Evolutionary conservation across 352 stramenopile species (phyloP).

Genomic region (Phytophthora vignae): DNA sequence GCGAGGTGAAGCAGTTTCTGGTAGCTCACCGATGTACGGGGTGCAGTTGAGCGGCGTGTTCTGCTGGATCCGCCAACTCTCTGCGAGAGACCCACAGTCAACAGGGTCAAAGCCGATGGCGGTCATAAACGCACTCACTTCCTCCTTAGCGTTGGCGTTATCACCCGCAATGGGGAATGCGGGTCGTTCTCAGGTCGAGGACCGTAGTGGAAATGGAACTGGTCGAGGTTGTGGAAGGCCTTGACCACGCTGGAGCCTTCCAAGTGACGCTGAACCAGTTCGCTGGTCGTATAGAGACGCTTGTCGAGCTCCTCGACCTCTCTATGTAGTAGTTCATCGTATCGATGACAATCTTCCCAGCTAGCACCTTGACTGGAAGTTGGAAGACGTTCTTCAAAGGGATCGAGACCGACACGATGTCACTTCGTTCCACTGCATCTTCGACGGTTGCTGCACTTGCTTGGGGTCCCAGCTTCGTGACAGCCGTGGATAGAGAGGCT

Average conservation of each 20-base stretch:
- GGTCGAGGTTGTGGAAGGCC: slow-evolving; percentile 17
- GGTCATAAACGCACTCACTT: slow-evolving; percentile 7
- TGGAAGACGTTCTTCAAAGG: slow-evolving; percentile 7
- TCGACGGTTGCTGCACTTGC: slow-evolving; percentile 13
- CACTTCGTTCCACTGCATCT: slow-evolving; percentile 9
- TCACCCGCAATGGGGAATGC: slow-evolving; percentile 14
- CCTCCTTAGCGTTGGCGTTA: slow-evolving; percentile 9
- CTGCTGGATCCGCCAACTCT: slow-evolving; percentile 19
- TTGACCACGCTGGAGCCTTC: slow-evolving; percentile 10
- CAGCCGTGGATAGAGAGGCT: not conserved
- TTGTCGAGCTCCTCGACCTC: slow-evolving; percentile 11
- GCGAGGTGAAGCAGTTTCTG: slow-evolving; percentile 9
- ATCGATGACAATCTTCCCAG: slow-evolving; percentile 21
- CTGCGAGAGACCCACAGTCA: slow-evolving; percentile 7
- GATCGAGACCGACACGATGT: slow-evolving; percentile 21
- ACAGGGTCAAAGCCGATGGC: slow-evolving; percentile 16
- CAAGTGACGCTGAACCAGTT: slow-evolving; percentile 9
- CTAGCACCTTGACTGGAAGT: slow-evolving; percentile 7
- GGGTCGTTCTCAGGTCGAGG: slow-evolving; percentile 11
- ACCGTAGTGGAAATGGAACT: slow-evolving; percentile 20
- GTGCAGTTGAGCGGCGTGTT: slow-evolving; percentile 10
- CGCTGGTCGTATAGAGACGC: slow-evolving; percentile 1
- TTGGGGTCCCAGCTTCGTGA: slow-evolving; percentile 6
- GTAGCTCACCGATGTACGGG: slow-evolving; percentile 9
- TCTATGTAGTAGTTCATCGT: slow-evolving; percentile 22